Conservation (phyloP, 495 filamentous ascomycete species). For the Penicillium silybi region DNA sequence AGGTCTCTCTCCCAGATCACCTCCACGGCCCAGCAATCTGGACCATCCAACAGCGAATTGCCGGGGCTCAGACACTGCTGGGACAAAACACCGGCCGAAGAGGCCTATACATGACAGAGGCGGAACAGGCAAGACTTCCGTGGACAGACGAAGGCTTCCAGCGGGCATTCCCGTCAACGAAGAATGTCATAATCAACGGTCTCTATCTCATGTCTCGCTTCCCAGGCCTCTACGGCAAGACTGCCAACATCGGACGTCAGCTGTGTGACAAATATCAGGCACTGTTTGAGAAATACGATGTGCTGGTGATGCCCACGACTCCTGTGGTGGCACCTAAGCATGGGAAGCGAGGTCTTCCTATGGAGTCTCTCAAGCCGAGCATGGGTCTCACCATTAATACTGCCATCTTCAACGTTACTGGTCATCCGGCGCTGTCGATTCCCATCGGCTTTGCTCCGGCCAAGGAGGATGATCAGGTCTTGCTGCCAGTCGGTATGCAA, state of each 20-base stretch:
- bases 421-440: constrained; percentile 55
- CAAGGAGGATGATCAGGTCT: constrained; percentile 38
- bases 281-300: constrained; percentile 39
- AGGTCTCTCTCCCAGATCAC: constrained; percentile 52
- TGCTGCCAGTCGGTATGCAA: constrained; percentile 55
- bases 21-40: constrained; percentile 45
- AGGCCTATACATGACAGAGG: constrained; percentile 38
- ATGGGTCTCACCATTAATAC: constrained; percentile 52
- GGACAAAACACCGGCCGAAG: constrained; percentile 37
- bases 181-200: constrained; percentile 42
- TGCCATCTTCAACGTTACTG: constrained; percentile 52
- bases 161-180: constrained; percentile 36
- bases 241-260: constrained; percentile 38
- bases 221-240: constrained; percentile 39
- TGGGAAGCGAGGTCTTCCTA: constrained; percentile 31
- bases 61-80: constrained; percentile 38
- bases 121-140: constrained; percentile 27
- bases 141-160: constrained; percentile 32
- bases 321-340: constrained; percentile 37
- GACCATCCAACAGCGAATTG: constrained; percentile 44
- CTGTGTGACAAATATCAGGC: constrained; percentile 42
- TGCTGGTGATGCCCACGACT: constrained; percentile 48
- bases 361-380: constrained; percentile 38
- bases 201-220: constrained; percentile 37
- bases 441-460: constrained; percentile 49